phyloP scores from a whole-genome alignment of 352 stramenopile genomes.

The Pythium dissimile region DNA sequence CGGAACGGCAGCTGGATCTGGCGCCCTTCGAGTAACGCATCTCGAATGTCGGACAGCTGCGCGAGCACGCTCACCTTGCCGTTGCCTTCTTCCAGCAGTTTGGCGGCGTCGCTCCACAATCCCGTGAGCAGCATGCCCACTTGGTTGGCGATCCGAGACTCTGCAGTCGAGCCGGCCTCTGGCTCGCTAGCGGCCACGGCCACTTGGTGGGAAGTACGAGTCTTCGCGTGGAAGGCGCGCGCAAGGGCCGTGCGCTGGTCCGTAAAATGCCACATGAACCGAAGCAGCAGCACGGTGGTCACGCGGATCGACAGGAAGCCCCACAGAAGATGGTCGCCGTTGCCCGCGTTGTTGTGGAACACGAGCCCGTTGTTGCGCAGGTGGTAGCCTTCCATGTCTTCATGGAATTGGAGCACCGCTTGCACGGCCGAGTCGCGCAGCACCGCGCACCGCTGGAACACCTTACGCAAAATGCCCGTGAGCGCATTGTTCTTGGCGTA shows the following conservation, averaged over 20 bases:
- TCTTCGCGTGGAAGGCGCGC: slow-evolving; percentile 18
- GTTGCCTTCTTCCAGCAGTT: slow-evolving; percentile 62
- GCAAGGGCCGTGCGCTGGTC: slow-evolving; percentile 37
- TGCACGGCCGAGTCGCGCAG: slow-evolving; percentile 36
- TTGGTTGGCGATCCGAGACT: slow-evolving; percentile 27
- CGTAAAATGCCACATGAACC: slow-evolving; percentile 62
- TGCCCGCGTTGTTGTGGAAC: slow-evolving; percentile 58
- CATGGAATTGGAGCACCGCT: slow-evolving; percentile 61
- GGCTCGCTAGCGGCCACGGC: neutral
- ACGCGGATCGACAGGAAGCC: slow-evolving; percentile 63
- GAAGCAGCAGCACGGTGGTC: slow-evolving; percentile 52
- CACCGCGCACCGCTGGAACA: slow-evolving; percentile 41
- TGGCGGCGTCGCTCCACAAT: slow-evolving; percentile 66
- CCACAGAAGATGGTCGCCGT: slow-evolving; percentile 67
- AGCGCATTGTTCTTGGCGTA: slow-evolving; percentile 49
- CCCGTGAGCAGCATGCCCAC: slow-evolving; percentile 56
- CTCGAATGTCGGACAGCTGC: slow-evolving; percentile 61
- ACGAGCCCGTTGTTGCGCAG: slow-evolving; percentile 58
- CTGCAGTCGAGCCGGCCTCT: neutral
- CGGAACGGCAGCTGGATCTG: slow-evolving; percentile 26
- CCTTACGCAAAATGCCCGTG: slow-evolving; percentile 24
- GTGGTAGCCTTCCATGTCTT: slow-evolving; percentile 75
- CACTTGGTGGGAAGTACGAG: neutral
- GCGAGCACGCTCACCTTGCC: slow-evolving; percentile 57
- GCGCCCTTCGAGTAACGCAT: slow-evolving; percentile 21